Evolutionary conservation across 148 eudicot species (phyloP).

Genomic region (Beta vulgaris): DNA sequence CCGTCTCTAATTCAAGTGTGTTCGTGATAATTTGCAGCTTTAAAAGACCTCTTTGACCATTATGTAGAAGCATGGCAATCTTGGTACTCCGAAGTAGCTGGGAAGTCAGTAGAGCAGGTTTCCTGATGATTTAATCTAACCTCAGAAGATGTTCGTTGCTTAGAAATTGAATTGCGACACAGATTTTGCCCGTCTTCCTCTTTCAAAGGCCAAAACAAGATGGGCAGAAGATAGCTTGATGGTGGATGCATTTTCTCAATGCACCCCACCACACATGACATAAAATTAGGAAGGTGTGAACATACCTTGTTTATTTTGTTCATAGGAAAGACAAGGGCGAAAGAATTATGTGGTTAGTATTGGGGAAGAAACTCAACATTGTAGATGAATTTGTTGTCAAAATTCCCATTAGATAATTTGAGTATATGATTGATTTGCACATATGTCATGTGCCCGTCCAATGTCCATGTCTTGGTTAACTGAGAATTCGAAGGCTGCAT

Average conservation of each 20-base stretch:
- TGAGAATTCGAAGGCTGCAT: no score
- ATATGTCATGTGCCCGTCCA: background rate
- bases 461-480: background rate
- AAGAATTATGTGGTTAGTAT: background rate
- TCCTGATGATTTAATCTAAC: slow-evolving; percentile 28
- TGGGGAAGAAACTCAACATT: slow-evolving; percentile 4
- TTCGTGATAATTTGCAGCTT: slow-evolving; percentile 47
- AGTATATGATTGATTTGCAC: slow-evolving; percentile 19
- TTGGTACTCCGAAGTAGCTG: slow-evolving; percentile 82
- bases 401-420: slow-evolving; percentile 10
- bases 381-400: slow-evolving; percentile 8
- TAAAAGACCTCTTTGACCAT: slow-evolving; percentile 76
- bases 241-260: slow-evolving; percentile 37
- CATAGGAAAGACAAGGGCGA: background rate
- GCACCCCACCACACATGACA: slow-evolving; percentile 18
- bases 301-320: background rate
- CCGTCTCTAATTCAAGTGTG: slow-evolving; percentile 2
- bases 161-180: background rate
- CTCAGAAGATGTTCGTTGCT: background rate
- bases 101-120: slow-evolving; percentile 49
- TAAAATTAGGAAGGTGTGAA: background rate
- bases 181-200: background rate
- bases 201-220: background rate
- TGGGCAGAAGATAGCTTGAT: slow-evolving; percentile 28
- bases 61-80: slow-evolving; percentile 84